These are phyloP conservation scores for Sapria himalayana DNA, from an alignment of 345 rosid species.

Conservation along the genomic window DNA sequence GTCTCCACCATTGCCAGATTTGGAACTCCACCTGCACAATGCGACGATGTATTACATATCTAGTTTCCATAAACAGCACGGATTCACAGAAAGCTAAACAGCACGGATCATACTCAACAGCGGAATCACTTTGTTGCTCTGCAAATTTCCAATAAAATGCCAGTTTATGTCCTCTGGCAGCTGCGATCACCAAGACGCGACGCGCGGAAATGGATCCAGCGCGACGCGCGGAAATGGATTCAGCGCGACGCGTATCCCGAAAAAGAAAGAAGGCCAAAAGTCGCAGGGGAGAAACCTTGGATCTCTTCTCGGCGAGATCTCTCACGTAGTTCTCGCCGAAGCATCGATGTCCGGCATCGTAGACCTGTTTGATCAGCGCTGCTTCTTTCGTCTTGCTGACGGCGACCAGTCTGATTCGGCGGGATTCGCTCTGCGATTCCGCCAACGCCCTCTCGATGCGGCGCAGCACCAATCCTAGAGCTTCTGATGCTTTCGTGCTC, in stretches of 20 bases:
- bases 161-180: conserved; percentile 74
- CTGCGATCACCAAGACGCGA: conserved; percentile 13
- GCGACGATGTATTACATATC: too few relatives aligned
- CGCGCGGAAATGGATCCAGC: too few relatives aligned
- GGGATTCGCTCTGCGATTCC: conserved; percentile 26
- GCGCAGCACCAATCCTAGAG: conserved; percentile 47
- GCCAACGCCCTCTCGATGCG: conserved; percentile 62
- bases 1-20: conserved; percentile 57
- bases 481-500: conserved; percentile 21
- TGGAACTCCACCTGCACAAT: conserved; percentile 60
- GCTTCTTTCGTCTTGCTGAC: conserved; percentile 74
- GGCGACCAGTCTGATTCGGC: conserved; percentile 43
- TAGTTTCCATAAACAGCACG: too few relatives aligned
- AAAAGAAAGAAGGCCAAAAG: neutral
- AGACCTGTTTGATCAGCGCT: conserved; percentile 64
- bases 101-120: conserved; percentile 35
- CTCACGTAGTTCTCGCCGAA: conserved; percentile 87
- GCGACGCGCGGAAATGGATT: too few relatives aligned
- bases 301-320: conserved; percentile 70
- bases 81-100: too few relatives aligned
- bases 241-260: too few relatives aligned
- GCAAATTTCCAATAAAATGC: conserved; percentile 82
- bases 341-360: conserved; percentile 76
- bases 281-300: conserved; percentile 26
- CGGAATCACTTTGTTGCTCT: conserved; percentile 74